Evolutionary conservation across 192 early-diverging fungal genomes (phyloP).

Genomic region (Funneliformis geosporum): DNA sequence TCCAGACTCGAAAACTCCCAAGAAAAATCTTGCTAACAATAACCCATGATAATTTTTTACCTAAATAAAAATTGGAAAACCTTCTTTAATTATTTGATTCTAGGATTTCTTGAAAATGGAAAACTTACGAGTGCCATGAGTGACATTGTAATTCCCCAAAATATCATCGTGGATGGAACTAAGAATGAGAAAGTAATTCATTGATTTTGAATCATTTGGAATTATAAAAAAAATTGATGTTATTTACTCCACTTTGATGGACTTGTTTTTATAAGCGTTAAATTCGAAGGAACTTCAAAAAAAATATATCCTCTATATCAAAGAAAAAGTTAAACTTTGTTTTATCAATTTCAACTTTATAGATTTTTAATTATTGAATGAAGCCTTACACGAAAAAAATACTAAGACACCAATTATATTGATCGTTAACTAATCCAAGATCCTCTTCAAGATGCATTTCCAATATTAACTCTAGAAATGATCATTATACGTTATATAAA

Average conservation of each 20-base stretch:
- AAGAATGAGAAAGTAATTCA: not conserved
- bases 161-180: slow-evolving; percentile 55
- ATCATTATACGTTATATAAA: not conserved
- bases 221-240: not conserved
- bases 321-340: not conserved
- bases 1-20: slow-evolving; percentile 60
- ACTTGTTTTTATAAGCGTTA: slow-evolving; percentile 59
- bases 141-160: slow-evolving; percentile 56
- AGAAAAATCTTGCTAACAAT: slow-evolving; percentile 57
- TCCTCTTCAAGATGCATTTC: slow-evolving; percentile 54
- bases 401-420: slow-evolving; percentile 63
- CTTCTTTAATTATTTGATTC: not conserved
- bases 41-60: slow-evolving; percentile 42
- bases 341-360: not conserved
- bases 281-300: slow-evolving; percentile 74
- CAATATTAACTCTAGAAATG: slow-evolving; percentile 29
- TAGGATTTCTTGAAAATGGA: not conserved
- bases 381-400: slow-evolving; percentile 65
- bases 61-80: no score
- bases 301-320: slow-evolving; percentile 53
- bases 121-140: slow-evolving; percentile 52
- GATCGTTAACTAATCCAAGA: slow-evolving; percentile 42
- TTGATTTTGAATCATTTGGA: no score
- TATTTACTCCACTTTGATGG: slow-evolving; percentile 49
- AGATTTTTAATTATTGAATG: not conserved